Evolutionary conservation across 2,329 filamentous ascomycete genomes (phyloP).

Genomic region (Coleophoma eucalyptorum): DNA sequence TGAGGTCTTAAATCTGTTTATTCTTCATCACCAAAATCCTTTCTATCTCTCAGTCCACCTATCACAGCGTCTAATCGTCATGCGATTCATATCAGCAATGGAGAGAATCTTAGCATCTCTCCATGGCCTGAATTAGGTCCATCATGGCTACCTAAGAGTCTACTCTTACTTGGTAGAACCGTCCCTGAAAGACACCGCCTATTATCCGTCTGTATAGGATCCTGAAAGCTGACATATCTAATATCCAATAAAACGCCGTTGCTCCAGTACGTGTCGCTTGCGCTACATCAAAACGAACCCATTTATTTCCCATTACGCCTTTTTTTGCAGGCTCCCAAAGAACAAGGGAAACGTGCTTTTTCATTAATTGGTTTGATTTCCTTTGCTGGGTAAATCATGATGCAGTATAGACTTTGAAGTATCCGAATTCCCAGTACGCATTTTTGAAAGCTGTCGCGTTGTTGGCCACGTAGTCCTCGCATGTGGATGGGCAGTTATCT

Average conservation of each 20-base stretch:
- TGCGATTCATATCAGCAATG: too few species aligned
- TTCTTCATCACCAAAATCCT: too few species aligned
- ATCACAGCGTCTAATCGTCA: too few species aligned
- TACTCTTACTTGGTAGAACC: too few species aligned
- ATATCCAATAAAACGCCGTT: background rate
- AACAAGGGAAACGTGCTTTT: background rate
- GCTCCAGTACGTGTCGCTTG: background rate
- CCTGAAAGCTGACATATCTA: background rate
- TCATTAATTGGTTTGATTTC: background rate
- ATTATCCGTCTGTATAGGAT: too few species aligned
- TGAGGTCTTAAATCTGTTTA: too few species aligned
- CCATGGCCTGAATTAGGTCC: too few species aligned
- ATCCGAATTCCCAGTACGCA: conserved; percentile 26
- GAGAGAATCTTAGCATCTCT: too few species aligned
- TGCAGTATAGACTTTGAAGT: conserved; percentile 19
- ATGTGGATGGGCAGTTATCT: conserved; percentile 21
- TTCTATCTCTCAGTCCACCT: too few species aligned
- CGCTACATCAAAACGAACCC: background rate
- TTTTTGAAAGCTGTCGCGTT: conserved; percentile 22
- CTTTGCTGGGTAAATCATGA: background rate
- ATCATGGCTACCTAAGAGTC: too few species aligned
- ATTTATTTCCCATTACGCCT: background rate
- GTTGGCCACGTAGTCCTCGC: conserved; percentile 22
- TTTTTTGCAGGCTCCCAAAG: background rate
- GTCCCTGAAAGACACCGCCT: too few species aligned